Conservation (phyloP, 495 filamentous ascomycete genomes). For the Penicillium desertorum region DNA sequence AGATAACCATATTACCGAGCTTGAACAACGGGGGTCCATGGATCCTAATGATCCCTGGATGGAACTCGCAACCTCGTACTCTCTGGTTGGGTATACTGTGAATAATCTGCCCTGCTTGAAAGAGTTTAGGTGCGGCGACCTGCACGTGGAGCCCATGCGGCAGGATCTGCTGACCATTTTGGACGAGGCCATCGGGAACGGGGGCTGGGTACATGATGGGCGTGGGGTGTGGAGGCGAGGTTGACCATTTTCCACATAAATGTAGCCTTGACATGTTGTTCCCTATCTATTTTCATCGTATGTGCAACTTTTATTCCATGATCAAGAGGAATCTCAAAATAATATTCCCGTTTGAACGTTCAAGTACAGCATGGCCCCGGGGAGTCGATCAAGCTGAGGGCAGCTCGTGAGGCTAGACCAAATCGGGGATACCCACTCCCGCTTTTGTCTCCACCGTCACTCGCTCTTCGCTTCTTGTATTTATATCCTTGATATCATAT, state of each 20-base stretch:
- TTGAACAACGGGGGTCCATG: conserved; percentile 42
- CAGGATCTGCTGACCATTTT: conserved; percentile 29
- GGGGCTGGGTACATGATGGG: conserved; percentile 34
- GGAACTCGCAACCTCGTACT: conserved; percentile 43
- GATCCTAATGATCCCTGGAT: conserved; percentile 48
- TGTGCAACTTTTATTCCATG: background rate
- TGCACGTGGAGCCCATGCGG: conserved; percentile 32
- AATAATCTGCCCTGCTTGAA: conserved; percentile 23
- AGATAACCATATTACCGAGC: conserved; percentile 35
- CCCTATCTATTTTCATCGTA: background rate
- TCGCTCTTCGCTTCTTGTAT: background rate
- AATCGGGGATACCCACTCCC: background rate
- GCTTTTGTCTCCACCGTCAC: background rate
- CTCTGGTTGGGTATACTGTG: conserved; percentile 37
- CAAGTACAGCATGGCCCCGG: background rate
- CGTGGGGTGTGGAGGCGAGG: conserved; percentile 7
- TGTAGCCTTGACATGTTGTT: background rate
- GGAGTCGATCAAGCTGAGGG: background rate
- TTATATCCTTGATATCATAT: background rate
- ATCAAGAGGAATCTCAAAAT: background rate
- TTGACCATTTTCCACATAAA: background rate
- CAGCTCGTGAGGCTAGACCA: background rate
- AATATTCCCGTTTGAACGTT: background rate
- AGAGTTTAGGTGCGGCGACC: conserved; percentile 33
- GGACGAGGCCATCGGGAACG: conserved; percentile 22